Evolutionary conservation across 2,329 filamentous ascomycete species (phyloP).

Genomic region (Phaeosphaeria sp.): DNA sequence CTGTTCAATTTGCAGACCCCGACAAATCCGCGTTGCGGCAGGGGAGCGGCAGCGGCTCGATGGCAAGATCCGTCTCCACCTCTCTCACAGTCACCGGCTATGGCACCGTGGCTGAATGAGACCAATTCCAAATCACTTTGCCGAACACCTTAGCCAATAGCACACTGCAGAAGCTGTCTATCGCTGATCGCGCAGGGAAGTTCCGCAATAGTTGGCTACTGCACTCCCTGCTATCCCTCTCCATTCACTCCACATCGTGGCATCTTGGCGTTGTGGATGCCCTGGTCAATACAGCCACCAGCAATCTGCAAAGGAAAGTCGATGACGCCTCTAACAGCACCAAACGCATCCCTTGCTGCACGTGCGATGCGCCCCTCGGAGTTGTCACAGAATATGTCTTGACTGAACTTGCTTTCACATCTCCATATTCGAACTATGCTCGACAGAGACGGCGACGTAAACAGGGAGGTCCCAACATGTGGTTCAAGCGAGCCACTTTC

Average conservation of each 20-base stretch:
- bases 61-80: not conserved
- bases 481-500: no score
- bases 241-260: not conserved
- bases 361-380: not conserved
- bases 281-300: not conserved
- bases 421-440: no score
- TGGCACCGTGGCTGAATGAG: not conserved
- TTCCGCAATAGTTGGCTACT: not conserved
- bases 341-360: not conserved
- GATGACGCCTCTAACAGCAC: not conserved
- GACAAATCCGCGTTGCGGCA: no score
- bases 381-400: not conserved
- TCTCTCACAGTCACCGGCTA: not conserved
- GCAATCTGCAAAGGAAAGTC: not conserved
- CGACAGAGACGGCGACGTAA: no score
- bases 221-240: not conserved
- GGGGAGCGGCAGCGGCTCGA: not conserved
- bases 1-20: no score
- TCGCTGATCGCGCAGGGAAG: not conserved
- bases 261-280: not conserved
- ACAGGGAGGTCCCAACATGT: no score
- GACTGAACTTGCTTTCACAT: no score
- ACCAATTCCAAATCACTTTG: not conserved
- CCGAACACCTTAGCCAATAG: not conserved
- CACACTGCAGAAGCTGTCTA: not conserved